Evolutionary conservation across 1,284 basidiomycete genomes (phyloP), one percentile per base, ranked within the genome.

Genomic region (Tetrapyrgos nigripes): DNA sequence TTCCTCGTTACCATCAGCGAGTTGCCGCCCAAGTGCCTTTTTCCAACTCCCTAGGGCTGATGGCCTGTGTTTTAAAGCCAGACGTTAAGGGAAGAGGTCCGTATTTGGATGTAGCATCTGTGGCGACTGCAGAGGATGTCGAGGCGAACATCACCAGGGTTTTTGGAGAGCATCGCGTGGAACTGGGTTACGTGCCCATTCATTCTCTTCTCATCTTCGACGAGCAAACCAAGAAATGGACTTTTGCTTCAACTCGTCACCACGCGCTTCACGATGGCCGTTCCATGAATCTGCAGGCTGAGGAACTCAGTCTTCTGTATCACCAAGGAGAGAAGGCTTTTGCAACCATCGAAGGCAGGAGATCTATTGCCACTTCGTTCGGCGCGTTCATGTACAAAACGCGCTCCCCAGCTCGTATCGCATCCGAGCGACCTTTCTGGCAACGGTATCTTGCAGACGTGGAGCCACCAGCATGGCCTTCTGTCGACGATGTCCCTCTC

Each of bases 211-310:
- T 57, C 9, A 21, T 57, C 48, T 47, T 17, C 24, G 37, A 51
- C 26, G 27, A 51, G 26, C 19, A 23, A 24, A 31, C 24, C 27
- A n/a, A 19, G 13, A 57, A 27, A 11, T 57, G 55, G 55, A 23
- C 40, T 35, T 46, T 50, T 10, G 55, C 43, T 26, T 31, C 37
- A 3, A 51, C 55, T 19, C 31, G 55, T 19, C 55, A 57, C 21
- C 55, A 57, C 26, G n/a, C 50, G 21, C 48, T 57, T 14, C 45
- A 57, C 35, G 55, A 57, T 29, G 27, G 21, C 9, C 33, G 49
- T 14, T 40, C 48, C 4, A 26, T 57, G 21, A 40, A 4, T 10
- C 26, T 49, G n/a, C 48, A 44, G 19, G 23, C 10, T 14, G 46
- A 51, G 6, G 55, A 57, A 17, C 40, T 57, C 23, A 44, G 48